phyloP scores from a whole-genome alignment of 371 early-diverging fungal species.

The Mucor piriformis region DNA sequence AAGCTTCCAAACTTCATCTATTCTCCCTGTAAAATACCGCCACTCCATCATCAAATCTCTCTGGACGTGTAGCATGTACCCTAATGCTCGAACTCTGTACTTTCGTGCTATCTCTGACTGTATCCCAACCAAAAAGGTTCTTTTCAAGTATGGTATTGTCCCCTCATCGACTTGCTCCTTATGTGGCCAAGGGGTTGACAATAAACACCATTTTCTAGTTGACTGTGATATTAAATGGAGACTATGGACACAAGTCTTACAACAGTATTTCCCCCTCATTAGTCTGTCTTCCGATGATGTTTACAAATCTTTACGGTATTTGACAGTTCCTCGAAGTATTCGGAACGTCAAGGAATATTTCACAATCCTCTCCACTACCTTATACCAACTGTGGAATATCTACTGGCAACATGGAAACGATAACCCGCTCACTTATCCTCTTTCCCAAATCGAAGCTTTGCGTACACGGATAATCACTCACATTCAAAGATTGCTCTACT shows the following conservation, averaged over 20 bases:
- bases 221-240: neutral
- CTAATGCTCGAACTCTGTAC: neutral
- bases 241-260: neutral
- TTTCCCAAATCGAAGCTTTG: no score
- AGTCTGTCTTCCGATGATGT: neutral
- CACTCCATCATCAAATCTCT: neutral
- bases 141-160: neutral
- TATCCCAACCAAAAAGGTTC: neutral
- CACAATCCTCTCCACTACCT: neutral
- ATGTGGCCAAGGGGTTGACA: neutral
- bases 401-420: neutral
- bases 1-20: neutral
- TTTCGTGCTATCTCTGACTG: neutral
- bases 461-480: no score
- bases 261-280: neutral
- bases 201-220: neutral
- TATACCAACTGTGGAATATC: neutral
- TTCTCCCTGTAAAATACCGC: no score
- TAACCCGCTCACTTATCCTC: no score
- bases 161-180: neutral
- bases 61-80: neutral
- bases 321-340: neutral
- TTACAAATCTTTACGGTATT: neutral
- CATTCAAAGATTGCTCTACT: no score
- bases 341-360: neutral